phyloP scores from a whole-genome alignment of 495 filamentous ascomycete species.

The Trichodelitschia bisporula region DNA sequence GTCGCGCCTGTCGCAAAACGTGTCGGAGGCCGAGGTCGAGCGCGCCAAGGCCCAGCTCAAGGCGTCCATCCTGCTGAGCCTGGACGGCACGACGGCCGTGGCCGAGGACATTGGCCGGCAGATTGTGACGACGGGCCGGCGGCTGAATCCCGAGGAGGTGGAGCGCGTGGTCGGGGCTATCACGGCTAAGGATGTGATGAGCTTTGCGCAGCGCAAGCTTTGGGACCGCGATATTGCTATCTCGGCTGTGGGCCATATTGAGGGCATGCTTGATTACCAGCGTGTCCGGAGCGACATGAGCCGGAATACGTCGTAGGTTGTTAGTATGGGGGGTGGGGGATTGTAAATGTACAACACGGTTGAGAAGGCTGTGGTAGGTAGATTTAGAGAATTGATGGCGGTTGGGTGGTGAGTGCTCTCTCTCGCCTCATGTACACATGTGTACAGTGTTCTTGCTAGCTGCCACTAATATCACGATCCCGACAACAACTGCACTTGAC shows the following conservation, averaged over 20 bases:
- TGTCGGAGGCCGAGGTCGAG: slow-evolving; percentile 78
- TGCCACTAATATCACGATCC: no score
- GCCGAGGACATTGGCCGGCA: slow-evolving; percentile 97
- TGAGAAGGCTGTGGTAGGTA: no score
- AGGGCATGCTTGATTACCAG: slow-evolving; percentile 76
- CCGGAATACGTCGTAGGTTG: slow-evolving; percentile 39
- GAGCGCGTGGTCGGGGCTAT: slow-evolving; percentile 70
- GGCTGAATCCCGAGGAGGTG: slow-evolving; percentile 78
- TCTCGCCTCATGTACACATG: no score
- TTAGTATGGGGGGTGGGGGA: background rate
- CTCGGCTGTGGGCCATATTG: slow-evolving; percentile 74
- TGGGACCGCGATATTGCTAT: slow-evolving; percentile 96
- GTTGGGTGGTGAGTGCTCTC: no score
- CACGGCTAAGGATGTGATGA: slow-evolving; percentile 91
- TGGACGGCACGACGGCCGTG: slow-evolving; percentile 90
- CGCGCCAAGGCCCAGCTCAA: slow-evolving; percentile 98
- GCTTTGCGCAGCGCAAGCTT: slow-evolving; percentile 68
- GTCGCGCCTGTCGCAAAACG: slow-evolving; percentile 69
- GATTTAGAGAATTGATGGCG: no score
- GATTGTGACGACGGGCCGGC: slow-evolving; percentile 86
- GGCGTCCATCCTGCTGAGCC: slow-evolving; percentile 85
- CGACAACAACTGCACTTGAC: no score
- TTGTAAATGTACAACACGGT: no score
- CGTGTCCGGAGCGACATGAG: slow-evolving; percentile 74
- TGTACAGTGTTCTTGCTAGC: no score